phyloP scores from a whole-genome alignment of 805 yeast species.

The Barnettozyma siamensis region DNA sequence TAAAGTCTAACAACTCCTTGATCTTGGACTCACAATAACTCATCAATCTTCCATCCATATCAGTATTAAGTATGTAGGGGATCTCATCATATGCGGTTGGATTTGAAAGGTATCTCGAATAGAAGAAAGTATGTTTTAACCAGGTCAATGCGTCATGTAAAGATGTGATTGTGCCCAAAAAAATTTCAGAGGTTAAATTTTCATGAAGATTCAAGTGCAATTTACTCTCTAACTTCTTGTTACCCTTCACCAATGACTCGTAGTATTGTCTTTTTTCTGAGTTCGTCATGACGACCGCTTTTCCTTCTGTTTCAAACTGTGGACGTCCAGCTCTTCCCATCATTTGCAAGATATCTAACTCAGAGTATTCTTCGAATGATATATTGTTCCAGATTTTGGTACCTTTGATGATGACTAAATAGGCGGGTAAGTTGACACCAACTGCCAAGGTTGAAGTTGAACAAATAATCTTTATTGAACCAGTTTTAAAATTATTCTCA shows the following conservation, averaged over 20 bases:
- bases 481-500: constrained; percentile 40
- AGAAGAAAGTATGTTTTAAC: constrained; percentile 46
- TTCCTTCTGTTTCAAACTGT: constrained; percentile 44
- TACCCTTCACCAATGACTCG: constrained; percentile 36
- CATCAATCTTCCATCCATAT: constrained; percentile 28
- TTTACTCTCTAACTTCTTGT: constrained; percentile 42
- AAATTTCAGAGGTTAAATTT: constrained; percentile 39
- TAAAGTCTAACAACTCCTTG: constrained; percentile 26
- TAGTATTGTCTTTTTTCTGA: constrained; percentile 30
- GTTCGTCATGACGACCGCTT: constrained; percentile 45
- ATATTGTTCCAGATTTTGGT: constrained; percentile 53
- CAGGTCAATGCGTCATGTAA: constrained; percentile 37
- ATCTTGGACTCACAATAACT: constrained; percentile 32
- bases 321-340: constrained; percentile 64
- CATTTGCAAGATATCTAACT: constrained; percentile 54
- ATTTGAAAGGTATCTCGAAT: constrained; percentile 35
- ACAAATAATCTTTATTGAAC: constrained; percentile 40
- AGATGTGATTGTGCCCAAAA: constrained; percentile 34
- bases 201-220: constrained; percentile 36
- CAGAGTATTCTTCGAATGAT: constrained; percentile 46
- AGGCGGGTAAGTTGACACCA: constrained; percentile 59
- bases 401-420: constrained; percentile 54
- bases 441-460: constrained; percentile 57
- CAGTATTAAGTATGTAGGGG: constrained; percentile 15
- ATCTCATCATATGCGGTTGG: constrained; percentile 36